These are phyloP conservation scores for Beauveria pseudobassiana DNA, from an alignment of 2,329 filamentous ascomycete genomes.

Conservation along the genomic window DNA sequence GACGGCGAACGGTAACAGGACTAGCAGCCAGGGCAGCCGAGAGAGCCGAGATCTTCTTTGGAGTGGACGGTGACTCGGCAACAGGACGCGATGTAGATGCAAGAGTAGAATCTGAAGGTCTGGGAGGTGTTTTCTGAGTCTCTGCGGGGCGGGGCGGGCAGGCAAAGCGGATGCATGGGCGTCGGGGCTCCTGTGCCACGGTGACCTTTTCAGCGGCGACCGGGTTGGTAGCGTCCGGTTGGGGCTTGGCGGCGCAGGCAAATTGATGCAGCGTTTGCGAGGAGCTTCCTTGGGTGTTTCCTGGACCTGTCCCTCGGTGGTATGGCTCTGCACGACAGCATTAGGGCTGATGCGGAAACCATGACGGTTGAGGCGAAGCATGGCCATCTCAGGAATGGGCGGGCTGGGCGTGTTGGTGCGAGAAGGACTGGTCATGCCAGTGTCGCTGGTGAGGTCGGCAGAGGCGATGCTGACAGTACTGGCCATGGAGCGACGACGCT, in stretches of 20 bases:
- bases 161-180: constrained; percentile 67
- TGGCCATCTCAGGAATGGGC: constrained; percentile 56
- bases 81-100: neutral
- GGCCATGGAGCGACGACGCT: constrained; percentile 58
- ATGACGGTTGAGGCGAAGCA: constrained; percentile 32
- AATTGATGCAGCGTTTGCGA: constrained; percentile 91
- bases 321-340: constrained; percentile 18
- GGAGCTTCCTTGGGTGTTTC: constrained; percentile 21
- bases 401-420: constrained; percentile 83
- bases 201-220: constrained; percentile 26
- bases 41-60: constrained; percentile 21
- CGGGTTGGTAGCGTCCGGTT: constrained; percentile 18
- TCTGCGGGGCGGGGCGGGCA: constrained; percentile 51
- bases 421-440: constrained; percentile 82
- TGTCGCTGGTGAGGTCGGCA: constrained; percentile 90
- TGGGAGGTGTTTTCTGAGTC: constrained; percentile 31
- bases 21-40: constrained; percentile 19
- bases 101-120: constrained; percentile 5
- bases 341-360: constrained; percentile 19
- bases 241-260: constrained; percentile 66
- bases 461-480: constrained; percentile 77
- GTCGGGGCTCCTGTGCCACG: constrained; percentile 36
- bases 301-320: constrained; percentile 34
- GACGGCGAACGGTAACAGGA: constrained; percentile 12
- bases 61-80: constrained; percentile 19